phyloP scores from a whole-genome alignment of 169 alveolate genomes.

The Plasmodium adleri region DNA sequence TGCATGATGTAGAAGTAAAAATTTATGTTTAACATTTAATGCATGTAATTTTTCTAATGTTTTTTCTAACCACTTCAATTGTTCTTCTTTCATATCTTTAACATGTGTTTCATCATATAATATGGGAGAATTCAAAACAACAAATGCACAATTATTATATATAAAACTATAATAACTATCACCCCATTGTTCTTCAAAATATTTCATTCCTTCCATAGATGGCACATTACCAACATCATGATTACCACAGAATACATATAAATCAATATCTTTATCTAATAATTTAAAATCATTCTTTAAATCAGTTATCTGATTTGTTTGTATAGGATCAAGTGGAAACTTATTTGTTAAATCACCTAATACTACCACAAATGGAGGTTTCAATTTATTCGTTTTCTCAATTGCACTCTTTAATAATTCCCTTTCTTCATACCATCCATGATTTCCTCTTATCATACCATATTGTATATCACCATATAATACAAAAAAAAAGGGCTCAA shows the following conservation, averaged over 20 bases:
- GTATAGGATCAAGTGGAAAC: conserved; percentile 5
- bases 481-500: conserved; percentile 35
- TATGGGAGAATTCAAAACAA: conserved; percentile 32
- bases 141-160: conserved; percentile 29
- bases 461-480: conserved; percentile 47
- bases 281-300: conserved; percentile 29
- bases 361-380: conserved; percentile 32
- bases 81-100: conserved; percentile 17
- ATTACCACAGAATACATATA: conserved; percentile 50
- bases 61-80: conserved; percentile 41
- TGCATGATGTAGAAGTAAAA: conserved; percentile 39
- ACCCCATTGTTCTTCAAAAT: conserved; percentile 35
- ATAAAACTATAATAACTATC: conserved; percentile 38
- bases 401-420: conserved; percentile 30
- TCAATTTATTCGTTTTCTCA: conserved; percentile 45
- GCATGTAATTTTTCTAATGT: conserved; percentile 22
- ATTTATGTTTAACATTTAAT: conserved; percentile 25
- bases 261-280: conserved; percentile 44
- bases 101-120: conserved; percentile 35
- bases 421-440: conserved; percentile 41
- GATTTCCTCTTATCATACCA: conserved; percentile 32
- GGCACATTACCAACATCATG: conserved; percentile 43
- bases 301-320: background rate
- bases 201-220: conserved; percentile 13
- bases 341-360: conserved; percentile 35